Conservation (phyloP, 192 early-diverging fungal species). For the Jimgerdemannia flammicorona region DNA sequence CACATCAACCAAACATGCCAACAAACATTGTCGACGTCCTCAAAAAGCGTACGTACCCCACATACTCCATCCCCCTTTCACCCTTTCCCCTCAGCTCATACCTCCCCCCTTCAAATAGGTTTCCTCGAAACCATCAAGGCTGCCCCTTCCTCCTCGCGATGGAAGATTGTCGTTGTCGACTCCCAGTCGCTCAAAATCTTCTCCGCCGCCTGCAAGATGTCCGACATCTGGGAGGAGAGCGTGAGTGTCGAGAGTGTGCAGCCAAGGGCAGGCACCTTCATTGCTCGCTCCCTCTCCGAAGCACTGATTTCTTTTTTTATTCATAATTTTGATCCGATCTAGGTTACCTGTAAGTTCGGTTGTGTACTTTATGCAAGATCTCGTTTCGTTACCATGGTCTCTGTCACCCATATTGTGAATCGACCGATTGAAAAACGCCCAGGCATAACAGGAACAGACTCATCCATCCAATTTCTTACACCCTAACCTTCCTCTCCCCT, state of each 20-base stretch:
- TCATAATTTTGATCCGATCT: neutral
- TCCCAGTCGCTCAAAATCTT: conserved; percentile 66
- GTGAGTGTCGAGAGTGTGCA: conserved; percentile 29
- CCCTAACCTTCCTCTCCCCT: neutral
- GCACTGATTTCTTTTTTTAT: neutral
- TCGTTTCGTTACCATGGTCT: too few relatives aligned
- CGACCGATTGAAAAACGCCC: too few relatives aligned
- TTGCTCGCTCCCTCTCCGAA: neutral
- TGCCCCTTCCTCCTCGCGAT: conserved; percentile 58
- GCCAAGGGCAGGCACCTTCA: neutral
- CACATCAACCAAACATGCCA: neutral
- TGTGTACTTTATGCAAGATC: too few relatives aligned
- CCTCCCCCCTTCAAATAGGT: conserved; percentile 22
- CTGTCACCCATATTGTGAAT: too few relatives aligned
- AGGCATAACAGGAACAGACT: too few relatives aligned
- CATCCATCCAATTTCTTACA: too few relatives aligned
- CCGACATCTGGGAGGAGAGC: conserved; percentile 71
- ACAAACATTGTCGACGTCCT: neutral
- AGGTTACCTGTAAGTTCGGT: neutral
- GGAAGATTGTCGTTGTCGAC: conserved; percentile 86
- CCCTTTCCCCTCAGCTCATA: neutral
- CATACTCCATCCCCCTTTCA: neutral
- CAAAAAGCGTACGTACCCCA: neutral
- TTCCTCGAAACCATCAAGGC: conserved; percentile 73
- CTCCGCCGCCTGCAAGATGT: conserved; percentile 73